These are phyloP conservation scores for Paramecium octaurelia DNA, from an alignment of 73 alveolate species.

Conservation along the genomic window DNA sequence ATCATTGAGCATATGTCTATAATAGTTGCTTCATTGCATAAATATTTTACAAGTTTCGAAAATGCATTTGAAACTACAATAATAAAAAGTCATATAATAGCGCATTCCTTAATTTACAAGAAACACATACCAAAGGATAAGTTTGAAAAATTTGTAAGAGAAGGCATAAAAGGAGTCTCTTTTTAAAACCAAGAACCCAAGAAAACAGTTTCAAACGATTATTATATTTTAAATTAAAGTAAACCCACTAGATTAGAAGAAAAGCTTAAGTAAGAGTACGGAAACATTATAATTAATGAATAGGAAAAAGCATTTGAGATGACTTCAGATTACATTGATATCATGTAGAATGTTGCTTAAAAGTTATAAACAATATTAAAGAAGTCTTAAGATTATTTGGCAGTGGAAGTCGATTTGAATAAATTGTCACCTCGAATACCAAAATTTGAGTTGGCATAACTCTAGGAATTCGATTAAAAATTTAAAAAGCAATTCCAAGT, in stretches of 20 bases:
- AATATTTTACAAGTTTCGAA: slow-evolving; percentile 51
- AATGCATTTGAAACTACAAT: slow-evolving; percentile 51
- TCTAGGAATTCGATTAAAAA: not conserved
- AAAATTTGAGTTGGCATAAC: slow-evolving; percentile 51
- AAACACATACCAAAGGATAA: slow-evolving; percentile 42
- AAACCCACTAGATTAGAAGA: slow-evolving; percentile 13
- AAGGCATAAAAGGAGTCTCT: slow-evolving; percentile 14
- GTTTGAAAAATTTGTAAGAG: slow-evolving; percentile 54
- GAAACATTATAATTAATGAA: slow-evolving; percentile 16
- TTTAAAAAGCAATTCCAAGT: not conserved
- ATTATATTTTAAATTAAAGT: not conserved
- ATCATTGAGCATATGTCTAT: slow-evolving; percentile 55
- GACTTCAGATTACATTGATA: slow-evolving; percentile 18
- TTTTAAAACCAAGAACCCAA: slow-evolving; percentile 3
- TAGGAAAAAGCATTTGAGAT: slow-evolving; percentile 56
- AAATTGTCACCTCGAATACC: slow-evolving; percentile 52
- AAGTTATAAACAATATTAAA: not conserved
- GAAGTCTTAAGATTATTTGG: not conserved
- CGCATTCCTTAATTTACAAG: slow-evolving; percentile 48
- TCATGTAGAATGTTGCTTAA: slow-evolving; percentile 49
- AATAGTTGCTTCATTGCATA: slow-evolving; percentile 50
- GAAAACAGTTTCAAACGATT: slow-evolving; percentile 39
- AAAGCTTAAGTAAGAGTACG: not conserved
- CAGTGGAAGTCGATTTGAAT: slow-evolving; percentile 21
- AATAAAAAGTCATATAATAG: slow-evolving; percentile 48